These are phyloP conservation scores for Talaromyces sp. DNA, from an alignment of 2,329 filamentous ascomycete species.

Conservation along the genomic window DNA sequence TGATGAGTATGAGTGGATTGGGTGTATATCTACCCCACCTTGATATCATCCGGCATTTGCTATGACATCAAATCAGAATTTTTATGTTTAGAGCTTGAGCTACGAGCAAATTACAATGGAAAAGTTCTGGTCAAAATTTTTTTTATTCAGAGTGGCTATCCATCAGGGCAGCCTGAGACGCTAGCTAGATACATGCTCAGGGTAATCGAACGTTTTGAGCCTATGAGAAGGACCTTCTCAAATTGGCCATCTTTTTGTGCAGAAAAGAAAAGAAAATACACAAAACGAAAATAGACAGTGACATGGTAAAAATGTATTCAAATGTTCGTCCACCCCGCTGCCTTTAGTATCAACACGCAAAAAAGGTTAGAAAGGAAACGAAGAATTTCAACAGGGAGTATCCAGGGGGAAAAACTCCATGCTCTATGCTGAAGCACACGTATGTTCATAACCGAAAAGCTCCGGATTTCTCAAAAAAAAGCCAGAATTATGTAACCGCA, in stretches of 20 bases:
- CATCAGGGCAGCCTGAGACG: background rate
- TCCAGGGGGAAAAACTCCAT: slow-evolving; percentile 3
- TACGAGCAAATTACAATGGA: background rate
- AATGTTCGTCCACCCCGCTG: slow-evolving; percentile 24
- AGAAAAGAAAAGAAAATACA: background rate
- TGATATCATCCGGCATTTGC: background rate
- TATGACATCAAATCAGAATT: no score
- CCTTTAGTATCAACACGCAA: slow-evolving; percentile 13
- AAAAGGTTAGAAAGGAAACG: background rate
- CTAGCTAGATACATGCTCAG: background rate
- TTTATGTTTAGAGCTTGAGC: no score
- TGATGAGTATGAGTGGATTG: background rate
- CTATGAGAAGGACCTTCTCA: background rate
- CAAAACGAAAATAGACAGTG: background rate
- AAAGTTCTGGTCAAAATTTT: background rate
- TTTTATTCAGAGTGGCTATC: background rate
- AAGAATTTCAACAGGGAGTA: background rate
- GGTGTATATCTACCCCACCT: background rate
- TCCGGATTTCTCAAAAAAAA: background rate
- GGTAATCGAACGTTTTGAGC: background rate
- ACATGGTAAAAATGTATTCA: background rate
- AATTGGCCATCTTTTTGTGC: background rate
- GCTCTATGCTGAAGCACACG: slow-evolving; percentile 6
- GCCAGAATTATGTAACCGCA: background rate
- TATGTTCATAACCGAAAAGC: background rate